A percentile compares a stretch with the other conserved stretches of the same genome.
phyloP scores from a whole-genome alignment of 441 rosid genomes.

The Erodium moschatum region DNA sequence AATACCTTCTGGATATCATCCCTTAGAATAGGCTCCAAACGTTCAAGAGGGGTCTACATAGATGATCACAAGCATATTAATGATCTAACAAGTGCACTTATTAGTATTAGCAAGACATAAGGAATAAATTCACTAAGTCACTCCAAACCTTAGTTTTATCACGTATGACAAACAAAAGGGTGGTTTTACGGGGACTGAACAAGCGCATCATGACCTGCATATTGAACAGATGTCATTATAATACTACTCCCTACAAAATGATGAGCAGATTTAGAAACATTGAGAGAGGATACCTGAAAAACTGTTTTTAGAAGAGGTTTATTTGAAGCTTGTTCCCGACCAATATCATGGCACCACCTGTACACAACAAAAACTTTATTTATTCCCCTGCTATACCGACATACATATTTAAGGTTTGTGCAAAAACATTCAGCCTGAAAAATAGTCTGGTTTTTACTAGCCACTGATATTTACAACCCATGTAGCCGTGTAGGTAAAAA shows the following conservation, averaged over 20 bases:
- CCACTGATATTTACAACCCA: neutral
- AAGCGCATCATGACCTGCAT: slow-evolving; percentile 42
- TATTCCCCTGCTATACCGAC: slow-evolving; percentile 1
- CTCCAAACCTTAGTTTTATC: slow-evolving; percentile 72
- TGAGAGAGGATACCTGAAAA: slow-evolving; percentile 49
- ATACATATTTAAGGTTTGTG: neutral
- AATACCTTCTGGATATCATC: slow-evolving; percentile 66
- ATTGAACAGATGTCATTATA: slow-evolving; percentile 16
- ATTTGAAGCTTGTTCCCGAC: slow-evolving; percentile 88
- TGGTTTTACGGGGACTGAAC: slow-evolving; percentile 83
- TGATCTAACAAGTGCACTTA: slow-evolving; percentile 1
- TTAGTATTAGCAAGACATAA: neutral
- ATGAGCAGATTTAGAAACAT: slow-evolving; percentile 4
- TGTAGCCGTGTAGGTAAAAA: neutral
- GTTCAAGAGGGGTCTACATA: slow-evolving; percentile 63
- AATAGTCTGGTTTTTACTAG: neutral
- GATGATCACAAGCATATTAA: slow-evolving; percentile 17
- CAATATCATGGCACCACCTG: slow-evolving; percentile 98
- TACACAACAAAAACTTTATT: slow-evolving; percentile 16
- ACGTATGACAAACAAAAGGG: slow-evolving; percentile 82
- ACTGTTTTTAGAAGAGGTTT: slow-evolving; percentile 81
- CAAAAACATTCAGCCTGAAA: neutral
- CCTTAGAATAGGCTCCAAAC: slow-evolving; percentile 58
- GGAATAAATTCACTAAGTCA: slow-evolving; percentile 17
- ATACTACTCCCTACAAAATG: slow-evolving; percentile 13